These are phyloP conservation scores for Sphaerostilbella broomeana DNA, from an alignment of 2,329 filamentous ascomycete genomes.

Conservation along the genomic window DNA sequence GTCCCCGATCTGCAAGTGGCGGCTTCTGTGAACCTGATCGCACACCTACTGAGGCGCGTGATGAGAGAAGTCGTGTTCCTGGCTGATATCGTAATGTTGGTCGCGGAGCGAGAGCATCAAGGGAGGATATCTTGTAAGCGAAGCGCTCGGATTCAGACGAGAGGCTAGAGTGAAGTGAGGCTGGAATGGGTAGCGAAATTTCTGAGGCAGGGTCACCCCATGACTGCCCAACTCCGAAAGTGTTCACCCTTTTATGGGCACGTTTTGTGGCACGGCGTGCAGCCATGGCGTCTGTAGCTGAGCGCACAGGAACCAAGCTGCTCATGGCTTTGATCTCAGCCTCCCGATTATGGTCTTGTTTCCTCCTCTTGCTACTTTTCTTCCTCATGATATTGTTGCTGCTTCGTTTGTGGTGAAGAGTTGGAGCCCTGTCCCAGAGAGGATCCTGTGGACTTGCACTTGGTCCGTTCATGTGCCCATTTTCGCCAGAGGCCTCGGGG, in stretches of 20 bases:
- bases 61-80: slow-evolving; percentile 51
- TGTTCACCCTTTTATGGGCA: slow-evolving; percentile 60
- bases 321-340: slow-evolving; percentile 85
- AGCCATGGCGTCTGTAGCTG: slow-evolving; percentile 52
- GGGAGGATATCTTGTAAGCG: slow-evolving; percentile 71
- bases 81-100: slow-evolving; percentile 74
- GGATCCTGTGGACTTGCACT: slow-evolving; percentile 14
- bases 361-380: slow-evolving; percentile 70
- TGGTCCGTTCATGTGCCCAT: slow-evolving; percentile 10
- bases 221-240: slow-evolving; percentile 41
- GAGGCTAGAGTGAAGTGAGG: slow-evolving; percentile 69
- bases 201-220: slow-evolving; percentile 62
- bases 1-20: slow-evolving; percentile 42
- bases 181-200: slow-evolving; percentile 65
- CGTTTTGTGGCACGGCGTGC: slow-evolving; percentile 53
- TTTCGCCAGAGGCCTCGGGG: slow-evolving; percentile 2
- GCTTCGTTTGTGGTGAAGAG: slow-evolving; percentile 53
- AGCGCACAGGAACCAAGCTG: slow-evolving; percentile 58
- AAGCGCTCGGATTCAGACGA: slow-evolving; percentile 65
- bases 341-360: slow-evolving; percentile 70
- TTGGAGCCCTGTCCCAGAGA: slow-evolving; percentile 34
- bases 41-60: slow-evolving; percentile 38
- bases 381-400: slow-evolving; percentile 56
- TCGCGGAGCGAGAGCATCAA: slow-evolving; percentile 77
- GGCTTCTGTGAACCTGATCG: slow-evolving; percentile 46